Conservation (phyloP, 2,329 filamentous ascomycete species). For the Zymoseptoria pseudotritici region DNA sequence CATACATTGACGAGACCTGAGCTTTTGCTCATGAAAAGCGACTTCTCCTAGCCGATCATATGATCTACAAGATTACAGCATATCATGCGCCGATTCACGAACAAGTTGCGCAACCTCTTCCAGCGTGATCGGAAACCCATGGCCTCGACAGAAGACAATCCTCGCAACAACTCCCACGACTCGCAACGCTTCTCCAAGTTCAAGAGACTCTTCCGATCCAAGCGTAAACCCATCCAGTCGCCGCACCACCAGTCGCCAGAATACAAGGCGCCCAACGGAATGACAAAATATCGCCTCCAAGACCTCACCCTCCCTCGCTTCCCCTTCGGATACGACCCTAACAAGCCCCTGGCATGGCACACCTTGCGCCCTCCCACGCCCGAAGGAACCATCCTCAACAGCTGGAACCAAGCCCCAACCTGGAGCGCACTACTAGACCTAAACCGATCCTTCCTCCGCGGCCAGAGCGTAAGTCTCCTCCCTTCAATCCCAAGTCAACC, state of each 20-base stretch:
- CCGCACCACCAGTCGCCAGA: too few species aligned
- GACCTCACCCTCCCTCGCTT: neutral
- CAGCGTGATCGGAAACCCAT: neutral
- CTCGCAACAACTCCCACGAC: neutral
- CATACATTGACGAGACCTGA: neutral
- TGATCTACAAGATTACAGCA: neutral
- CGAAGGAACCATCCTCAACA: neutral
- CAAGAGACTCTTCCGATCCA: neutral
- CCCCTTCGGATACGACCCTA: neutral
- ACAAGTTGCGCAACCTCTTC: neutral
- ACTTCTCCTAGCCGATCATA: neutral
- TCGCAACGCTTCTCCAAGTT: neutral
- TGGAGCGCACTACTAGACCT: neutral
- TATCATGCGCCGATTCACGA: neutral
- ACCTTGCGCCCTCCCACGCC: neutral
- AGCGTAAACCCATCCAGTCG: neutral
- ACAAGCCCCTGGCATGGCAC: neutral
- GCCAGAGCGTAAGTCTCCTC: neutral
- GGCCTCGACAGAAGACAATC: neutral
- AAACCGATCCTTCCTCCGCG: neutral
- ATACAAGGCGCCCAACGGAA: neutral
- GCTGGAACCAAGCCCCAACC: neutral
- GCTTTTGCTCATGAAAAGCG: neutral
- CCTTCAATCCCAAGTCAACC: neutral
- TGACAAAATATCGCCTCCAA: neutral